Conservation (phyloP, 129 eudicot species). For the Escallonia herrerae region DNA sequence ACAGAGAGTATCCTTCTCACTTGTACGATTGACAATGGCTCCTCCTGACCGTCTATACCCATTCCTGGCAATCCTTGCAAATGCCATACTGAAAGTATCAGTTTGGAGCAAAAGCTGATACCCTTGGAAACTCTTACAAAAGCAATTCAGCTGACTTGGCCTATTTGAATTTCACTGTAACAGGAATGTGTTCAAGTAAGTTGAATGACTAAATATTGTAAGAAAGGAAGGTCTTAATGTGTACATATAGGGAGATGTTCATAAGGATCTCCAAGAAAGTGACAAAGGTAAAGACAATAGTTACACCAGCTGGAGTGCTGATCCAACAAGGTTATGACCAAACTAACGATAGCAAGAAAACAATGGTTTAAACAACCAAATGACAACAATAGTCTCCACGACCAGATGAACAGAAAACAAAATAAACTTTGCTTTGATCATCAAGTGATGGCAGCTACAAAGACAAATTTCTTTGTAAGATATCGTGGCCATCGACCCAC, state of each 20-base stretch:
- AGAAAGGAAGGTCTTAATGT: not conserved
- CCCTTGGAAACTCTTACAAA: not conserved
- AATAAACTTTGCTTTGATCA: constrained; percentile 21
- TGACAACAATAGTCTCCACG: constrained; percentile 8
- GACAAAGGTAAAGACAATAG: constrained; percentile 19
- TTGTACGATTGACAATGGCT: constrained; percentile 26
- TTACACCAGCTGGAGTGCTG: constrained; percentile 1
- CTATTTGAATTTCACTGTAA: constrained; percentile 8
- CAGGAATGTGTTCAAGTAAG: not conserved
- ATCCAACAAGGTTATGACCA: constrained; percentile 12
- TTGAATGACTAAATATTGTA: not conserved
- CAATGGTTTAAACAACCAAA: not conserved
- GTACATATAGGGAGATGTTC: constrained; percentile 11
- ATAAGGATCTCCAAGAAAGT: constrained; percentile 2
- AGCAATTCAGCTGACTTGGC: not conserved
- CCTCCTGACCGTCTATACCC: constrained; percentile 43
- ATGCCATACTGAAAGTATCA: constrained; percentile 42
- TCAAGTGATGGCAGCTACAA: constrained; percentile 40
- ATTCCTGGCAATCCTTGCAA: constrained; percentile 74
- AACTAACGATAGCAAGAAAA: constrained; percentile 7
- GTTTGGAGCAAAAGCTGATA: constrained; percentile 3
- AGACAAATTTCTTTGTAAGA: constrained; percentile 7
- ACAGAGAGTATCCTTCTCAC: constrained; percentile 16
- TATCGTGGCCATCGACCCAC: not conserved
- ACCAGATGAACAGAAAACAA: constrained; percentile 13